A percentile compares a stretch with the other conserved stretches of the same genome.
Evolutionary conservation across 2,329 filamentous ascomycete genomes (phyloP).

Genomic region (Alternaria sp.): DNA sequence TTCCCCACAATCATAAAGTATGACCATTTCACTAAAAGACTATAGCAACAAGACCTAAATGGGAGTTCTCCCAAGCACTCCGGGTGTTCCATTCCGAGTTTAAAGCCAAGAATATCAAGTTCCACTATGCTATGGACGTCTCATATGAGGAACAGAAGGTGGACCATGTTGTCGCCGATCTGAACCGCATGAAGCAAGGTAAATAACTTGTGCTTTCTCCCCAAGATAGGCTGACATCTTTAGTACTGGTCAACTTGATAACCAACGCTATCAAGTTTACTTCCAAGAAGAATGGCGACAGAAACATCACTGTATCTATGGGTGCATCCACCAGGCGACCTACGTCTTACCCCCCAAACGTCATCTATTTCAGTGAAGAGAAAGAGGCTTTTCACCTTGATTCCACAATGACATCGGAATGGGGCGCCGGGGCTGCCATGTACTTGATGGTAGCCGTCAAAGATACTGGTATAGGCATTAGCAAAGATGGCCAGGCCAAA

Average conservation of each 20-base stretch:
- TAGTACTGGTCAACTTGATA: constrained; percentile 52
- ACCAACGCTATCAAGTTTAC: constrained; percentile 59
- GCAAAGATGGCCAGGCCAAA: constrained; percentile 47
- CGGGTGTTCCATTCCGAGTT: constrained; percentile 52
- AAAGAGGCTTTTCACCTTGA: constrained; percentile 48
- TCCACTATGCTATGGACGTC: constrained; percentile 50
- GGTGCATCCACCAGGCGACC: constrained; percentile 49
- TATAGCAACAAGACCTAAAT: constrained; percentile 41
- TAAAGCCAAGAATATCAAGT: constrained; percentile 46
- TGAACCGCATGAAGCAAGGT: constrained; percentile 49
- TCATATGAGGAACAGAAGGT: constrained; percentile 49
- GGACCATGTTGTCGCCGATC: constrained; percentile 48
- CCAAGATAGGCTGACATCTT: constrained; percentile 10
- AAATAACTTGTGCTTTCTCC: not conserved
- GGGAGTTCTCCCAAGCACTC: constrained; percentile 47
- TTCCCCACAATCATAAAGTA: not conserved
- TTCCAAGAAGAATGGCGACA: constrained; percentile 44
- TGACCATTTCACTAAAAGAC: not conserved
- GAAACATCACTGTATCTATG: constrained; percentile 51
- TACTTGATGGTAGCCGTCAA: constrained; percentile 55
- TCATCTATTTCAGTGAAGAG: constrained; percentile 52
- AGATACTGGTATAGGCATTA: constrained; percentile 54
- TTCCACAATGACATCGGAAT: constrained; percentile 50
- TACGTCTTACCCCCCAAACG: constrained; percentile 51
- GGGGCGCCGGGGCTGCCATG: constrained; percentile 48